phyloP scores from a whole-genome alignment of 1,284 basidiomycete genomes.

The Moesziomyces sp. region DNA sequence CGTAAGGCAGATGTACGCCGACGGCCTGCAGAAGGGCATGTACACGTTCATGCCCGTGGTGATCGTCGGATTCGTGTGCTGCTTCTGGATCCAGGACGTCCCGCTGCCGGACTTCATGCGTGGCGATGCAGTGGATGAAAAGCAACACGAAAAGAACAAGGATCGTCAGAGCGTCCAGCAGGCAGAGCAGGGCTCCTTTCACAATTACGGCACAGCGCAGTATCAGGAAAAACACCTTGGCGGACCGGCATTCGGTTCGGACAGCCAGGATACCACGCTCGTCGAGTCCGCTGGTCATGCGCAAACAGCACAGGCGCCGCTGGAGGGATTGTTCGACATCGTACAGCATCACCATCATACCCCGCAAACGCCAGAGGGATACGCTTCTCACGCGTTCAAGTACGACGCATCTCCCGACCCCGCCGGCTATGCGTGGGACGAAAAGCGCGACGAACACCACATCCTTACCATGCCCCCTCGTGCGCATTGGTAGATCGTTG shows the following conservation, averaged over 20 bases:
- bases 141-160: background rate
- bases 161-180: background rate
- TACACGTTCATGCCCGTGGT: constrained; percentile 45
- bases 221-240: constrained; percentile 1
- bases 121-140: background rate
- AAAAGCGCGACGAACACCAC: constrained; percentile 3
- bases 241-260: background rate
- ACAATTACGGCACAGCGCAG: background rate
- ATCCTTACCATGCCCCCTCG: constrained; percentile 8
- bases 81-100: constrained; percentile 49
- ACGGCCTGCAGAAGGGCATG: constrained; percentile 43
- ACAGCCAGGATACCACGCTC: constrained; percentile 20
- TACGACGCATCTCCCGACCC: constrained; percentile 1
- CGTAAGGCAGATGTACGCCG: constrained; percentile 37
- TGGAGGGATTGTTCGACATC: background rate
- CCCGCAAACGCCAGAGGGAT: constrained; percentile 13
- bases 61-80: constrained; percentile 33
- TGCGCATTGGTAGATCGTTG: constrained; percentile 9
- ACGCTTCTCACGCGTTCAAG: constrained; percentile 16
- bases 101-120: constrained; percentile 50
- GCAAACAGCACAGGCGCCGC: background rate
- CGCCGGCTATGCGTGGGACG: constrained; percentile 6
- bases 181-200: constrained; percentile 3
- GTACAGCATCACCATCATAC: constrained; percentile 1
- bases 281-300: constrained; percentile 11